Conservation (phyloP, 768 basidiomycete species). For the Atractiella rhizophila region DNA sequence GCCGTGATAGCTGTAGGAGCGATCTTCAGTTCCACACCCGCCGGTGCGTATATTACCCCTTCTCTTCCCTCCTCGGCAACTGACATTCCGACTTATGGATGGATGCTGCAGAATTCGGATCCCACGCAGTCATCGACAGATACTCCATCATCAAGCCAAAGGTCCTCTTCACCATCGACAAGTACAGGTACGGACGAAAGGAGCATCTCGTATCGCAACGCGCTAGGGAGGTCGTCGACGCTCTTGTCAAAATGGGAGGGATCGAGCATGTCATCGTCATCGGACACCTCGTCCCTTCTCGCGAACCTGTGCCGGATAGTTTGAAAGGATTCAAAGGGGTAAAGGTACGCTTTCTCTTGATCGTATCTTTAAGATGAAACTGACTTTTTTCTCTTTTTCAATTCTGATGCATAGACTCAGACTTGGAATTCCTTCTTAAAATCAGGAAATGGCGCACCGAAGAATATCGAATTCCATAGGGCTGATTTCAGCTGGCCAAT, state of each 20-base stretch:
- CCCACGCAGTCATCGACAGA: constrained; percentile 1
- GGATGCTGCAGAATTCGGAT: constrained; percentile 1
- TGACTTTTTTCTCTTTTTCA: background rate
- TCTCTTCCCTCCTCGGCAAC: too few relatives aligned
- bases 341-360: too few relatives aligned
- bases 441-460: background rate
- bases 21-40: background rate
- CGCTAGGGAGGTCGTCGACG: background rate
- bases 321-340: too few relatives aligned
- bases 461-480: background rate
- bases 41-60: too few relatives aligned
- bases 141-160: constrained; percentile 2
- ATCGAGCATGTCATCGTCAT: constrained; percentile 1
- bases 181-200: constrained; percentile 1
- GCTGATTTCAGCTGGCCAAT: background rate
- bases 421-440: background rate
- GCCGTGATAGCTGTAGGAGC: constrained; percentile 1
- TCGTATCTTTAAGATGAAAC: too few relatives aligned
- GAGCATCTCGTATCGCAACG: background rate
- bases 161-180: constrained; percentile 1
- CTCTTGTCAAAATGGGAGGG: background rate
- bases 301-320: background rate
- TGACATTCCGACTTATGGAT: too few relatives aligned
- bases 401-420: background rate
- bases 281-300: background rate